Evolutionary conservation across 768 basidiomycete species (phyloP).

Genomic region (Russula sp.): DNA sequence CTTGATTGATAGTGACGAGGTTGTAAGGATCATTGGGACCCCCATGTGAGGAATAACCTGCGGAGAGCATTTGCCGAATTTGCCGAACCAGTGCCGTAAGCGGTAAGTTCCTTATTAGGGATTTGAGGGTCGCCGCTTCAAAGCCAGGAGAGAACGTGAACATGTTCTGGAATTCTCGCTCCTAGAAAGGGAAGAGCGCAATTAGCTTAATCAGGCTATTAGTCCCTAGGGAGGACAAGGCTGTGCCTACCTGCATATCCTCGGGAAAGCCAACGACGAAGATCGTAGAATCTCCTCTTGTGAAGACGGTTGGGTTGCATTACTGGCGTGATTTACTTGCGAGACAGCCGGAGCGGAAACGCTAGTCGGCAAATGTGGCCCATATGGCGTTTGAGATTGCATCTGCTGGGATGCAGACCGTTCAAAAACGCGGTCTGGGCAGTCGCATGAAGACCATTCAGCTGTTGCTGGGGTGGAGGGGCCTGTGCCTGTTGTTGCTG

Average conservation of each 20-base stretch:
- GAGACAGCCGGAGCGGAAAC: conserved; percentile 35
- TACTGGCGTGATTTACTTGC: conserved; percentile 34
- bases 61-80: conserved; percentile 25
- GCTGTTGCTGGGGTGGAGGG: conserved; percentile 38
- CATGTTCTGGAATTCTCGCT: conserved; percentile 99
- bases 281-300: conserved; percentile 95
- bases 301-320: conserved; percentile 34
- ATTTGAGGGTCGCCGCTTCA: conserved; percentile 98
- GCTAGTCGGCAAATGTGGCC: conserved; percentile 57
- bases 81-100: conserved; percentile 50
- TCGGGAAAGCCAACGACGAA: conserved; percentile 99
- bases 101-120: conserved; percentile 85
- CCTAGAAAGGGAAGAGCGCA: conserved; percentile 47
- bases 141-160: conserved; percentile 96
- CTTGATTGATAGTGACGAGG: conserved; percentile 77
- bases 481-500: conserved; percentile 41
- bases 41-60: conserved; percentile 35
- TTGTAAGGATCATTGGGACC: conserved; percentile 82
- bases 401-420: conserved; percentile 41
- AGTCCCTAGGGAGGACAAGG: conserved; percentile 15
- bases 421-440: conserved; percentile 41
- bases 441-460: conserved; percentile 35
- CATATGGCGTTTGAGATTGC: conserved; percentile 74
- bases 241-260: conserved; percentile 82
- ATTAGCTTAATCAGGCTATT: conserved; percentile 21